Conservation (phyloP, 139 green algal genomes). For the Coelastrella sp. region DNA sequence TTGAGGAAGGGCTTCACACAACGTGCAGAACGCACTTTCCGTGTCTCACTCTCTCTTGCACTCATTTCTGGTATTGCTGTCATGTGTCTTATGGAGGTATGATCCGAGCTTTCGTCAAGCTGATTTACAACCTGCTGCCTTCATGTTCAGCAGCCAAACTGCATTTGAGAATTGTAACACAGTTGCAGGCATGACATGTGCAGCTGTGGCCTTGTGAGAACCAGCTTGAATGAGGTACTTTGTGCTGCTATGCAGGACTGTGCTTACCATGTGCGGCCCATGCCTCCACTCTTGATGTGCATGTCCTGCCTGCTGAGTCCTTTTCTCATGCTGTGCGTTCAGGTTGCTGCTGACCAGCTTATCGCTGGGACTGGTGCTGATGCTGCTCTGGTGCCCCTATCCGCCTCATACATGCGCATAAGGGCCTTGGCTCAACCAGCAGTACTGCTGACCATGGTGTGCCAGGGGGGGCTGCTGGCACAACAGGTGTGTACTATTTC, state of each 20-base stretch:
- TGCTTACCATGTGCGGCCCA: too few relatives aligned
- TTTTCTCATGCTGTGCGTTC: not conserved
- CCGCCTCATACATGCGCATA: constrained; percentile 77
- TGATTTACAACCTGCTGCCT: too few relatives aligned
- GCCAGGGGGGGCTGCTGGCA: constrained; percentile 55
- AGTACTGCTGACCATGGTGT: constrained; percentile 75
- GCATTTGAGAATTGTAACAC: too few relatives aligned
- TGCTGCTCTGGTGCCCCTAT: constrained; percentile 60
- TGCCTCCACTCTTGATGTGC: too few relatives aligned
- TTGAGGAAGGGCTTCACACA: not conserved
- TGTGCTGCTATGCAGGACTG: too few relatives aligned
- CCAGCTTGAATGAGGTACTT: too few relatives aligned
- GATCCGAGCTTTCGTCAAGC: too few relatives aligned
- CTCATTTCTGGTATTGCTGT: constrained; percentile 35
- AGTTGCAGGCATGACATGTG: too few relatives aligned
- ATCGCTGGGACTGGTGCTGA: constrained; percentile 64
- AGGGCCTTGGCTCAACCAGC: constrained; percentile 78
- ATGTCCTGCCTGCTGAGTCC: too few relatives aligned
- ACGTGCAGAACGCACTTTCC: constrained; percentile 33
- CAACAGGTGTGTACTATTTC: constrained; percentile 57
- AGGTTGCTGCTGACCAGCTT: constrained; percentile 55
- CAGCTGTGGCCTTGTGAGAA: too few relatives aligned
- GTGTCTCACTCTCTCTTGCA: not conserved
- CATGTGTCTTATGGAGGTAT: constrained; percentile 40
- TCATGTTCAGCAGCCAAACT: too few relatives aligned